A percentile compares a stretch with the other conserved stretches of the same genome.
These are phyloP conservation scores for Gnaphalium uliginosum DNA, from an alignment of 129 eudicot genomes.

Conservation along the genomic window DNA sequence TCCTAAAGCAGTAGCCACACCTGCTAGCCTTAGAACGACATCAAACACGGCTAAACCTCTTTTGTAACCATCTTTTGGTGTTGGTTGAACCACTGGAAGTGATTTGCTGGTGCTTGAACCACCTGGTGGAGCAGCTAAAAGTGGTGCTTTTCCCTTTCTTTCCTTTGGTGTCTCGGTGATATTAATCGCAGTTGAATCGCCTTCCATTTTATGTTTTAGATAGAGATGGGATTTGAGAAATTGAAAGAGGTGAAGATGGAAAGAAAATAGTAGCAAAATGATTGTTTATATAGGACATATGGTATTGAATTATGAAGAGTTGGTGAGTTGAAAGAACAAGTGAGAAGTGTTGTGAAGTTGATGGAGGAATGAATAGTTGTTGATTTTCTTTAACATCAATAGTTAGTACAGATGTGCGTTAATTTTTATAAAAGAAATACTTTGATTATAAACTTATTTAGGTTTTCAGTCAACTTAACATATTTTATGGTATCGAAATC, in stretches of 20 bases:
- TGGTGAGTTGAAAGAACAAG: slow-evolving; percentile 23
- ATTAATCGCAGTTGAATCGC: slow-evolving; percentile 42
- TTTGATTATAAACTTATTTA: too few relatives aligned
- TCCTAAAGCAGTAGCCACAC: slow-evolving; percentile 57
- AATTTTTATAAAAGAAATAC: too few relatives aligned
- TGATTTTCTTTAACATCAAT: background rate
- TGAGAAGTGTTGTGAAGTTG: slow-evolving; percentile 34
- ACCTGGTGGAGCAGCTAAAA: slow-evolving; percentile 43
- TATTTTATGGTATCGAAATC: too few relatives aligned
- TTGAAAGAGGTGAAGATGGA: background rate
- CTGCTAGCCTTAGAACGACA: slow-evolving; percentile 64
- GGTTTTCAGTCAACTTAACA: too few relatives aligned
- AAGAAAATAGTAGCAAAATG: slow-evolving; percentile 17
- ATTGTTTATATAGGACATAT: slow-evolving; percentile 23
- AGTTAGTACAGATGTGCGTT: background rate
- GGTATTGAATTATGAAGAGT: slow-evolving; percentile 16
- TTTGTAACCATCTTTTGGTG: slow-evolving; percentile 35
- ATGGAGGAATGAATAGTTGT: slow-evolving; percentile 57
- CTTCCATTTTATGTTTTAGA: slow-evolving; percentile 38
- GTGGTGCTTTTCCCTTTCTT: slow-evolving; percentile 76
- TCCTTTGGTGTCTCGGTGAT: slow-evolving; percentile 51
- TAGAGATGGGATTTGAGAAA: background rate
- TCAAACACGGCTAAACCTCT: slow-evolving; percentile 70
- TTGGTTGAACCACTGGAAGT: slow-evolving; percentile 13
- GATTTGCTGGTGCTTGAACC: slow-evolving; percentile 32